Conservation (phyloP, 495 filamentous ascomycete genomes). For the Lineolata rhizophorae region DNA sequence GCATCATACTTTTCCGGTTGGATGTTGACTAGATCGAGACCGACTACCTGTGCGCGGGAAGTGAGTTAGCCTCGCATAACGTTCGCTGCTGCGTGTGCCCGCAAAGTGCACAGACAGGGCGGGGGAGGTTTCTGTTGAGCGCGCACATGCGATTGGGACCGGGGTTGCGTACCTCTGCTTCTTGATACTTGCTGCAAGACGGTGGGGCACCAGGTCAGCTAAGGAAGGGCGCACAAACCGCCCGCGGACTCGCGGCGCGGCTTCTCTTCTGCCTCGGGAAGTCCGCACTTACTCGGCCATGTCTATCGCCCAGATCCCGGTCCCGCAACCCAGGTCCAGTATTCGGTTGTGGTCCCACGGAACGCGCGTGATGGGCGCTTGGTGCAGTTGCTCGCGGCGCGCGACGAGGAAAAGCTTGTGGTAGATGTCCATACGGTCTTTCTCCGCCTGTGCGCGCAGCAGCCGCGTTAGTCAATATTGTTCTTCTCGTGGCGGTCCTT, state of each 20-base stretch:
- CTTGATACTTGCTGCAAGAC: constrained; percentile 30
- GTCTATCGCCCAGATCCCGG: constrained; percentile 81
- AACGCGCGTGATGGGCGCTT: constrained; percentile 24
- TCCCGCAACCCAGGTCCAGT: constrained; percentile 71
- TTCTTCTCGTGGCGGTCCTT: neutral
- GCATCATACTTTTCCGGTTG: constrained; percentile 47
- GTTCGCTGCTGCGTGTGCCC: neutral
- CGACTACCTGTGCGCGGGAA: constrained; percentile 28
- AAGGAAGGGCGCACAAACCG: too few relatives aligned
- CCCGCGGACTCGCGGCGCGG: too few relatives aligned
- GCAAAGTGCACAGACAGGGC: neutral
- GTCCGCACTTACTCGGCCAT: constrained; percentile 45
- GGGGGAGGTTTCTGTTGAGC: too few relatives aligned
- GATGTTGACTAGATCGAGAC: constrained; percentile 59
- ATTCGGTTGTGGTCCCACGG: constrained; percentile 17
- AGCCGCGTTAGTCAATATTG: constrained; percentile 5
- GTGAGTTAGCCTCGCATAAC: too few relatives aligned
- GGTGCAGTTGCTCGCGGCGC: constrained; percentile 33
- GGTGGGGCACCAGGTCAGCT: too few relatives aligned
- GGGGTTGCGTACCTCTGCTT: constrained; percentile 24
- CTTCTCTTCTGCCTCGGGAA: too few relatives aligned
- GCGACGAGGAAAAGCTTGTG: constrained; percentile 29
- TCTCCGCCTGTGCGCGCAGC: constrained; percentile 15
- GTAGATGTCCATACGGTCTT: constrained; percentile 22
- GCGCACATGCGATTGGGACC: too few relatives aligned